Evolutionary conservation across 2,329 filamentous ascomycete genomes (phyloP).

Genomic region (Orbilia brochopaga): DNA sequence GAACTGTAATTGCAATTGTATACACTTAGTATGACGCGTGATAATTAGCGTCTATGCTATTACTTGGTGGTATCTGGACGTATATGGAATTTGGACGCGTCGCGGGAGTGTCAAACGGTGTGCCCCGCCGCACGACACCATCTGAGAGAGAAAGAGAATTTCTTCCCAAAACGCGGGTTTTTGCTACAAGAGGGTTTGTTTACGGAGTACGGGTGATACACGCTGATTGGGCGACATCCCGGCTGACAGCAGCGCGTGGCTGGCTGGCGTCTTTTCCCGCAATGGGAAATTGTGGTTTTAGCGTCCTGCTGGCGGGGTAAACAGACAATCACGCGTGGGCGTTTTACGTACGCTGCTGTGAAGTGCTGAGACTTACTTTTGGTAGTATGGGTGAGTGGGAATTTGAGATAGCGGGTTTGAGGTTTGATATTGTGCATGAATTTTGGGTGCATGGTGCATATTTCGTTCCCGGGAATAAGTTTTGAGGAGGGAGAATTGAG

Average conservation of each 20-base stretch:
- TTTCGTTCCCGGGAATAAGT: too few species aligned
- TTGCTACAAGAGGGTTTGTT: neutral
- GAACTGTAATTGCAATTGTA: slow-evolving; percentile 23
- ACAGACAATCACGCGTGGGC: too few species aligned
- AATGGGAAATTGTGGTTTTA: slow-evolving; percentile 30
- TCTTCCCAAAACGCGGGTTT: slow-evolving; percentile 32
- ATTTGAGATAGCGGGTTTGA: too few species aligned
- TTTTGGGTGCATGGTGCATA: too few species aligned
- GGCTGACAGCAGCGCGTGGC: slow-evolving; percentile 39
- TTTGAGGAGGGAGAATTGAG: too few species aligned
- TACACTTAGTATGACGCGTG: too few species aligned
- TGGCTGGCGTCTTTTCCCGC: slow-evolving; percentile 13
- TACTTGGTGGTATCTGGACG: too few species aligned
- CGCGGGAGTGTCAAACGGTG: slow-evolving; percentile 5
- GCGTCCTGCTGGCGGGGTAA: slow-evolving; percentile 34
- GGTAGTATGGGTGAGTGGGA: too few species aligned
- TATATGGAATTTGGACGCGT: slow-evolving; percentile 12
- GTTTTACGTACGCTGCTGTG: neutral
- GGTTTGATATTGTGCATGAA: too few species aligned
- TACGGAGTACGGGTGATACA: neutral
- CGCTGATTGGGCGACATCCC: slow-evolving; percentile 15
- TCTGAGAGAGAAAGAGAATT: slow-evolving; percentile 8
- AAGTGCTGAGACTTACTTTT: neutral
- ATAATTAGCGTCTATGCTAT: too few species aligned
- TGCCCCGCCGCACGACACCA: slow-evolving; percentile 39